These are phyloP conservation scores for Lagerstroemia speciosa DNA, from an alignment of 345 rosid genomes.

Conservation along the genomic window DNA sequence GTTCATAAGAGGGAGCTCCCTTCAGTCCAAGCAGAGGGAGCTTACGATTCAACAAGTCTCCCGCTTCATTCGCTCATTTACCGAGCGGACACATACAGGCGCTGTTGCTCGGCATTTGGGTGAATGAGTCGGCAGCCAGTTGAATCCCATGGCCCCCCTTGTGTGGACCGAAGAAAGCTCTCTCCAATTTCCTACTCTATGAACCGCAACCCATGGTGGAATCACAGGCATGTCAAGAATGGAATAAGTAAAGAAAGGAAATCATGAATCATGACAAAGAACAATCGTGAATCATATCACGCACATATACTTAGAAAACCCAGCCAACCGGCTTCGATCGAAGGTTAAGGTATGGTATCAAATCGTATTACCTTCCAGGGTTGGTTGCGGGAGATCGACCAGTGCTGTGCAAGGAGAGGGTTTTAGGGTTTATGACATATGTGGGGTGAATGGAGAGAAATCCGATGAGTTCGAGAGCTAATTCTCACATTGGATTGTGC, in stretches of 20 bases:
- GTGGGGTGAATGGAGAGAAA: neutral
- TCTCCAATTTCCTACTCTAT: conserved; percentile 9
- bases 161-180: conserved; percentile 99
- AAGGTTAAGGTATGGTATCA: no score
- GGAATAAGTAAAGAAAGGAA: neutral
- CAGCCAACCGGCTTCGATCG: no score
- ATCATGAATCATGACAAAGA: no score
- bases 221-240: neutral
- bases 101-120: conserved; percentile 61
- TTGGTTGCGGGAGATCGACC: neutral
- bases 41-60: conserved; percentile 73
- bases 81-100: conserved; percentile 6
- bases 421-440: neutral
- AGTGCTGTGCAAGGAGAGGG: neutral
- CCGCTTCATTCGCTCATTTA: conserved; percentile 97
- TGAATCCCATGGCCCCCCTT: conserved; percentile 60
- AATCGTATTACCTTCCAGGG: no score
- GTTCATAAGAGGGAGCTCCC: conserved; percentile 83
- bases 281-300: no score
- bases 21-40: conserved; percentile 94
- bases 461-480: neutral
- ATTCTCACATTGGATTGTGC: neutral
- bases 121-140: conserved; percentile 99
- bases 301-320: no score
- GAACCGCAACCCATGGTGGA: neutral